Base-by-base conservation (phyloP, 1,284 basidiomycete genomes). In the Coniophora puteana region DNA sequence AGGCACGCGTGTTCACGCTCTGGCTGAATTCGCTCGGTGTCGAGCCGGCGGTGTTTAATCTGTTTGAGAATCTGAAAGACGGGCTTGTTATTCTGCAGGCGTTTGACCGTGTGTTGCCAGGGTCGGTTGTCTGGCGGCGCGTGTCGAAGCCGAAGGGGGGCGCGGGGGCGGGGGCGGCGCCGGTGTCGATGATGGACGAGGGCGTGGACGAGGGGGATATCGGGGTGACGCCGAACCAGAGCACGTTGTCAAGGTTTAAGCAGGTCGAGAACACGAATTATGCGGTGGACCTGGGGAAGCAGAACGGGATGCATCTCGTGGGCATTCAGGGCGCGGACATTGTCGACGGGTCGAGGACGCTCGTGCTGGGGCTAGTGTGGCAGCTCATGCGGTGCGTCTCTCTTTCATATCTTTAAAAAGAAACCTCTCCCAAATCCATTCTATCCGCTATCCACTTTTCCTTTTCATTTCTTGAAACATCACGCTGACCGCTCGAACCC, bases 261-360 rank as follows among this genome's bases (percentile, higher is more conserved):
- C 84, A 84, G 32, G 93, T 99, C 25, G 96, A 99, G 68, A 99
- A 99, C 67, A 97, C 92, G 40, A 99, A 99, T 64, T 99, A 99
- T 56, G 83, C 74, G 4, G 87, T 98, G 38, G 95, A 99, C 39
- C 81, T 99, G 13, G 94, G 83, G 13, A 92, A 88, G 64, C 83
- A 89, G 58, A 93, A 90, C 60, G 83, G 87, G 36, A 92, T 99
- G 91, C 92, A 92, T 62, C 74, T 99, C 48, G 93, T 99, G 42
- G 94, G 94, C 17, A 97, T 99, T 52, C 96, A 99, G 63, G 95
- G 95, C 8, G 83, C 93, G 3, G 95, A 98, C 65, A 96, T 99
- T 53, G 92, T 95, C 40, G 95, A 99, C 58, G 93, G 87, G 18
- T 77, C 75, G 37, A 87, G 83, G 65, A 98, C 94, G 8, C 74